These are phyloP conservation scores for Letharia columbiana DNA, from an alignment of 495 filamentous ascomycete species.

Conservation along the genomic window DNA sequence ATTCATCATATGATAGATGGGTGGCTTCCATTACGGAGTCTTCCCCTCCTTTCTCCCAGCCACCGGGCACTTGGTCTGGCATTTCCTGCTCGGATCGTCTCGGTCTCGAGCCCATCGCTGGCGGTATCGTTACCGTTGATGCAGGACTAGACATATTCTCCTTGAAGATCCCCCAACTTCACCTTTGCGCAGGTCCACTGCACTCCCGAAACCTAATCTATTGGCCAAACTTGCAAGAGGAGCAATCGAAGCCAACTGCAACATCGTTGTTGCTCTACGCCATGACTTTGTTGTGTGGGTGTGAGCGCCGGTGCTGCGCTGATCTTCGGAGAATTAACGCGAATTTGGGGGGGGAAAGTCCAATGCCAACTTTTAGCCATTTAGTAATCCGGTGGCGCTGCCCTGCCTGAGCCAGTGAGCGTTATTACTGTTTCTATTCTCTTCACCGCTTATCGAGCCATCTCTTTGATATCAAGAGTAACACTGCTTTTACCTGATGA, in stretches of 20 bases:
- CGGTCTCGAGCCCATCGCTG: background rate
- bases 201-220: background rate
- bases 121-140: background rate
- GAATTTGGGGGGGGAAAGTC: background rate
- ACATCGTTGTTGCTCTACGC: background rate
- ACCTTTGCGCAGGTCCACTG: conserved; percentile 3
- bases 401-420: background rate
- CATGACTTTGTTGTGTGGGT: background rate
- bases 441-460: background rate
- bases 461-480: background rate
- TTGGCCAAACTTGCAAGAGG: background rate
- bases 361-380: background rate
- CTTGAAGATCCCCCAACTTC: background rate
- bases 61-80: background rate
- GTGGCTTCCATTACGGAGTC: background rate
- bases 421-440: background rate
- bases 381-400: background rate
- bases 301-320: background rate
- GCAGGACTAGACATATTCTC: background rate
- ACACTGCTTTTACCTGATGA: background rate
- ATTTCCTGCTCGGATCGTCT: background rate
- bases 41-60: background rate
- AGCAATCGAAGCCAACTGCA: background rate
- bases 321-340: background rate
- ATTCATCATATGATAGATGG: background rate